Evolutionary conservation across 1,139 yeast species (phyloP), one percentile per base, ranked within the genome.

Genomic region (Blastobotrys apis): DNA sequence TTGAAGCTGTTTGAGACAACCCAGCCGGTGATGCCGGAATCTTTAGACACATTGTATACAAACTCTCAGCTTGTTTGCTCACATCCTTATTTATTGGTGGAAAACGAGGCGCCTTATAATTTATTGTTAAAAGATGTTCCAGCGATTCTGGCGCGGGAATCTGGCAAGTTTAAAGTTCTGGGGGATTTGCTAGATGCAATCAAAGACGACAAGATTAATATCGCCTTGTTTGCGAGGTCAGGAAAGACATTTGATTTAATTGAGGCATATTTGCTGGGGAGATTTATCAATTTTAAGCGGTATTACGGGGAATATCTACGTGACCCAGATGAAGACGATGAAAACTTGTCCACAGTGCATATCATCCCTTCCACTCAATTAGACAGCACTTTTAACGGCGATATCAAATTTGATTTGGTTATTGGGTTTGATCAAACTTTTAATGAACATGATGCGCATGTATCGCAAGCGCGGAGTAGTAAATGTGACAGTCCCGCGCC

Each of bases 51-150:
- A 5, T 75, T 94, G 63, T 78, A 85, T 52, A 67, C 75, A 49
- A 88, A 87, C 64, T 78, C 92, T 41, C 83, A 81, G 63, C 70
- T 81, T 34, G 94, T 88, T 3, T 80, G 94, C 27, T 79, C 92
- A 0, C 98, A 92, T 64, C 97, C 97, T 1, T 90, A 84, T 58
- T 66, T 90, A 41, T 66, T 92, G 44, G 87, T 90, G 43, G 83
- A 81, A 51, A 95, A 87, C 61, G 84, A 84, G 56, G 75, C 87
- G 74, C 97, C 97, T 21, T 87, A 85, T 59, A 82, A 83, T 51
- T 67, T 90, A 47, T 73, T 81, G 5, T 77, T 81, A 44, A 81
- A 83, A 60, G 96, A 88, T 53, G 80, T 84, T 53, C 92, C 95
- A 2, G 70, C 71, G 33, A 77, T 82, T 57, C 64, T 90, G 43